Evolutionary conservation across 192 early-diverging fungal genomes (phyloP), one percentile per base, ranked within the genome.

Genomic region (Backusella mclennaniae): DNA sequence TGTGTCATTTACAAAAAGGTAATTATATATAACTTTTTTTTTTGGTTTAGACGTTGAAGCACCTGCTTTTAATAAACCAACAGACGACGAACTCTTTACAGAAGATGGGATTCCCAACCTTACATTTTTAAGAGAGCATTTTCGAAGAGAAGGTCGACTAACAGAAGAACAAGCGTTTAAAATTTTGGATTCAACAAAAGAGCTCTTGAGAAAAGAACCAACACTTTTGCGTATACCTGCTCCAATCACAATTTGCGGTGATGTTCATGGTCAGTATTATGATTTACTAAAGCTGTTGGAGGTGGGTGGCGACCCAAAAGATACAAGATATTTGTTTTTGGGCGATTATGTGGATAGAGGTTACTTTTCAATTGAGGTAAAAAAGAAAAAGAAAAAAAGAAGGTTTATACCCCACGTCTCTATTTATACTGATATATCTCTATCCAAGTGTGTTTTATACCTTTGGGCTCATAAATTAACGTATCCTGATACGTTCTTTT

Each of bases 311-410:
- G 84, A 91, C 63, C 98, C 98, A 6, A 80, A 85, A 17, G 89
- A 84, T 5, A 95, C 95, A 66, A 86, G 88, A 77, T 98, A 97
- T 82, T 87, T 97, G 80, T 98, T 96, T 83, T 97, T 97, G 84
- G 98, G 98, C 53, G 98, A 99, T 82, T 98, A 98, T 89, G 98
- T 99, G 8, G 98, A 99, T 83, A 93, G 98, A 63, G 98, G 98
- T 14, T 96, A 93, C 38, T 99, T 99, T 84, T 97, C 95, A 23
- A 86, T 99, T 38, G 98, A 99, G 82, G 93, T 96, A 82, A 38
- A 1, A 35, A 5, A 21, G n/a, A 26, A 12, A 75, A 38, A 23
- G n/a, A 33, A 23, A 12, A 75, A 38, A 23, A 35, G 4, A 15
- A 1, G 4, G 33, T 33, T 46, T 39, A 7, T 67, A 0, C 19